phyloP scores from a whole-genome alignment of 2,329 filamentous ascomycete species.

The Davidsoniella virescens region DNA sequence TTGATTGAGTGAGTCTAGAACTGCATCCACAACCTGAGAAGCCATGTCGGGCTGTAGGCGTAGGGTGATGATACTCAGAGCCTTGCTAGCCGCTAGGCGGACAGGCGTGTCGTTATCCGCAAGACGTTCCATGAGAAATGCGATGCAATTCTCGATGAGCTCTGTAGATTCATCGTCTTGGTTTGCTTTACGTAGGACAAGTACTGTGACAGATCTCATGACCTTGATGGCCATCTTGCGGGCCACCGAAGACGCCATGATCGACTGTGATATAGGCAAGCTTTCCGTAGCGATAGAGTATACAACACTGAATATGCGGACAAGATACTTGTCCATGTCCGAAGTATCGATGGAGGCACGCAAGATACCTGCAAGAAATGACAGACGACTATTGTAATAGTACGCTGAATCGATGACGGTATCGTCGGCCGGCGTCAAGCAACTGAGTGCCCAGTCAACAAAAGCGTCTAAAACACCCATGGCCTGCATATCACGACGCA shows the following conservation, averaged over 20 bases:
- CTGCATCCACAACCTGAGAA: slow-evolving; percentile 70
- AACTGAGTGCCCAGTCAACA: slow-evolving; percentile 52
- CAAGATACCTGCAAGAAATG: slow-evolving; percentile 62
- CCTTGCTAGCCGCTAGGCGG: slow-evolving; percentile 79
- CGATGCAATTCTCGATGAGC: slow-evolving; percentile 65
- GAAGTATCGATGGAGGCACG: slow-evolving; percentile 53
- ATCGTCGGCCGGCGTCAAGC: slow-evolving; percentile 31
- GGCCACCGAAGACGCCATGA: slow-evolving; percentile 60
- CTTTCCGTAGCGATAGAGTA: slow-evolving; percentile 39
- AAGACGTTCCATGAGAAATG: slow-evolving; percentile 60
- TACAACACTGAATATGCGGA: slow-evolving; percentile 47
- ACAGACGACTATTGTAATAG: slow-evolving; percentile 60
- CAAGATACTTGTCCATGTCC: slow-evolving; percentile 53
- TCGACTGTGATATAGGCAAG: slow-evolving; percentile 30
- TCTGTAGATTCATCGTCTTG: slow-evolving; percentile 29
- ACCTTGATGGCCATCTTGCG: slow-evolving; percentile 75
- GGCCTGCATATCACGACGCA: slow-evolving; percentile 75
- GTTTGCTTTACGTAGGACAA: slow-evolving; percentile 39
- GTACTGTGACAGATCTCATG: slow-evolving; percentile 55
- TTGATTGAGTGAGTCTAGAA: slow-evolving; percentile 51
- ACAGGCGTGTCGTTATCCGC: slow-evolving; percentile 85
- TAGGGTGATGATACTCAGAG: slow-evolving; percentile 70
- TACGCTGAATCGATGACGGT: slow-evolving; percentile 41
- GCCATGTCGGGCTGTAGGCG: slow-evolving; percentile 70
- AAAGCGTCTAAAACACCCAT: slow-evolving; percentile 53